A percentile compares a stretch with the other conserved stretches of the same genome.
Evolutionary conservation across 1,284 basidiomycete genomes (phyloP).

Genomic region (Ganoderma lingzhi): DNA sequence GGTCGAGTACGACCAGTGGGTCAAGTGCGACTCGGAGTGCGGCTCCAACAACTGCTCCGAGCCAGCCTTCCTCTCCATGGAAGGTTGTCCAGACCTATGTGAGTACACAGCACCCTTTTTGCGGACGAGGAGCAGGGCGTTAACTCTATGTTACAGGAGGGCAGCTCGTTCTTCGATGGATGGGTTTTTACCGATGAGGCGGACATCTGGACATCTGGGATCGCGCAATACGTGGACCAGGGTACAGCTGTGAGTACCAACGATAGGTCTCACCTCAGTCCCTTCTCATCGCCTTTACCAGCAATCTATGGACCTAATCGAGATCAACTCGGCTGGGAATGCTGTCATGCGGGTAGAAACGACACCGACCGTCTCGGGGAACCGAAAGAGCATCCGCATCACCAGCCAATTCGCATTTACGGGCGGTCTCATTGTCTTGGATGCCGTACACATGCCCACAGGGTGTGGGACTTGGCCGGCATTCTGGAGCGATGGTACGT

Average conservation of each 20-base stretch:
- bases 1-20: slow-evolving; percentile 20
- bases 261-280: neutral
- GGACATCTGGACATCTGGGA: slow-evolving; percentile 83
- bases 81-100: slow-evolving; percentile 40
- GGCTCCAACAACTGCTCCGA: neutral
- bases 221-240: slow-evolving; percentile 65
- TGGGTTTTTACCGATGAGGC: slow-evolving; percentile 77
- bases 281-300: slow-evolving; percentile 31
- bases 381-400: slow-evolving; percentile 81
- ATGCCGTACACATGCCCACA: slow-evolving; percentile 90
- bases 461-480: slow-evolving; percentile 90
- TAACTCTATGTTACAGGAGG: slow-evolving; percentile 50
- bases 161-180: slow-evolving; percentile 78
- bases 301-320: slow-evolving; percentile 58
- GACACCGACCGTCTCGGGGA: slow-evolving; percentile 69
- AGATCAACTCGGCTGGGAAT: slow-evolving; percentile 73
- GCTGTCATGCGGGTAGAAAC: slow-evolving; percentile 88
- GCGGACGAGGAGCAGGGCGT: neutral
- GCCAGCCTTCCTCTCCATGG: slow-evolving; percentile 39
- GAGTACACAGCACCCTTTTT: slow-evolving; percentile 17
- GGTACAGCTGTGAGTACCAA: slow-evolving; percentile 57
- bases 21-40: slow-evolving; percentile 17
- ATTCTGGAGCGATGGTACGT: slow-evolving; percentile 59
- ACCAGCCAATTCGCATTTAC: slow-evolving; percentile 70
- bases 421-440: slow-evolving; percentile 80